Percentiles rank a stretch among this genome's conserved stretches.
phyloP scores from a whole-genome alignment of 1,139 yeast species.

The Hemisphaericaspora xylofermentans region DNA sequence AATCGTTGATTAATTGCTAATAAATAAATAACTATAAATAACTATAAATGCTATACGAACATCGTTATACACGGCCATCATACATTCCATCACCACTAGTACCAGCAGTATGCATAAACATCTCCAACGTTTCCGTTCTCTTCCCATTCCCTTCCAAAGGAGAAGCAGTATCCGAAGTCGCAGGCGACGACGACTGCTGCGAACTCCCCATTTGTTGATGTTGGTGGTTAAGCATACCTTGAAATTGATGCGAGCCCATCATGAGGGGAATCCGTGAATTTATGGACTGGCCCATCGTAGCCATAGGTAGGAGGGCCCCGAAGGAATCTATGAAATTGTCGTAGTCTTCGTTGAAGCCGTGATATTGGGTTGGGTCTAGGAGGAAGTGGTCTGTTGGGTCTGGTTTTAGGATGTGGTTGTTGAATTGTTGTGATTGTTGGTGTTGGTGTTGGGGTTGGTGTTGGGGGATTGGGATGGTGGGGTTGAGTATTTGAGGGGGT shows the following conservation, averaged over 20 bases:
- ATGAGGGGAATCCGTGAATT: constrained; percentile 7
- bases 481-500: neutral
- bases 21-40: too few species aligned
- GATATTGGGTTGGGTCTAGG: neutral
- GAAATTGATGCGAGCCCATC: constrained; percentile 4
- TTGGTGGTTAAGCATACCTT: neutral
- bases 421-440: neutral
- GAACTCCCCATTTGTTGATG: neutral
- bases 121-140: constrained; percentile 16
- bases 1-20: too few species aligned
- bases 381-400: neutral
- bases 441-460: neutral
- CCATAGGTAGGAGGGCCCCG: constrained; percentile 13
- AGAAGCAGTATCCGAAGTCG: neutral
- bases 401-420: neutral
- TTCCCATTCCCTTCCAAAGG: neutral
- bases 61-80: constrained; percentile 14
- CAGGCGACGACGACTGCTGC: neutral
- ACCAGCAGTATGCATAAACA: constrained; percentile 22
- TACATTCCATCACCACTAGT: constrained; percentile 23
- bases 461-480: neutral
- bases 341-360: constrained; percentile 13
- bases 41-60: too few species aligned
- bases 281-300: constrained; percentile 9
- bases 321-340: constrained; percentile 15